Conservation (phyloP, 345 rosid species). For the Arabidopsis arenosa region DNA sequence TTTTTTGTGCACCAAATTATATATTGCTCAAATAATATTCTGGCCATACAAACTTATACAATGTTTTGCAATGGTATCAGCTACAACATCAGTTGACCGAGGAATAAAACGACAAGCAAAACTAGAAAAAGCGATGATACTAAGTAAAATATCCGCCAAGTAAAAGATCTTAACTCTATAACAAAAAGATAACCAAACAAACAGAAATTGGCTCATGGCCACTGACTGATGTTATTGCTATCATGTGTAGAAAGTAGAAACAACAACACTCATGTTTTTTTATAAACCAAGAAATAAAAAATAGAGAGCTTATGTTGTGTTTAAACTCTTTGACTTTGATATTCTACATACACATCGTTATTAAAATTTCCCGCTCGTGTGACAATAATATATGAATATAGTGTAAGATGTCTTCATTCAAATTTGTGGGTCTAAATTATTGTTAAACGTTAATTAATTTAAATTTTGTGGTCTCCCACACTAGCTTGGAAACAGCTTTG, state of each 20-base stretch:
- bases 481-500: conserved; percentile 40
- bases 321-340: conserved; percentile 22
- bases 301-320: not conserved
- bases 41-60: too few relatives aligned
- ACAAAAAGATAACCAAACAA: conserved; percentile 1
- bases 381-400: conserved; percentile 5
- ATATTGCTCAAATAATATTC: too few relatives aligned
- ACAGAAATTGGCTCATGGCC: not conserved
- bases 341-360: not conserved
- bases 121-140: too few relatives aligned
- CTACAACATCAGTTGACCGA: too few relatives aligned
- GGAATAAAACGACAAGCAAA: too few relatives aligned
- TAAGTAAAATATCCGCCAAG: too few relatives aligned
- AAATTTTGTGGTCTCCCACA: conserved; percentile 17
- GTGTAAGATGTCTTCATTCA: not conserved
- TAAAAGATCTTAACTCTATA: not conserved
- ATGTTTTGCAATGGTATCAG: too few relatives aligned
- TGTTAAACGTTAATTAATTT: conserved; percentile 1
- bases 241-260: conserved; percentile 6
- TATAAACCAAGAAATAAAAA: not conserved
- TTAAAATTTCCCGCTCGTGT: conserved; percentile 27
- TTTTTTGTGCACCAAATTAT: too few relatives aligned
- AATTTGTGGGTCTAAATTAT: conserved; percentile 4
- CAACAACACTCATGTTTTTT: not conserved
- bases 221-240: not conserved